Evolutionary conservation across 2,329 filamentous ascomycete genomes (phyloP).

Genomic region (Ambrosiella xylebori): DNA sequence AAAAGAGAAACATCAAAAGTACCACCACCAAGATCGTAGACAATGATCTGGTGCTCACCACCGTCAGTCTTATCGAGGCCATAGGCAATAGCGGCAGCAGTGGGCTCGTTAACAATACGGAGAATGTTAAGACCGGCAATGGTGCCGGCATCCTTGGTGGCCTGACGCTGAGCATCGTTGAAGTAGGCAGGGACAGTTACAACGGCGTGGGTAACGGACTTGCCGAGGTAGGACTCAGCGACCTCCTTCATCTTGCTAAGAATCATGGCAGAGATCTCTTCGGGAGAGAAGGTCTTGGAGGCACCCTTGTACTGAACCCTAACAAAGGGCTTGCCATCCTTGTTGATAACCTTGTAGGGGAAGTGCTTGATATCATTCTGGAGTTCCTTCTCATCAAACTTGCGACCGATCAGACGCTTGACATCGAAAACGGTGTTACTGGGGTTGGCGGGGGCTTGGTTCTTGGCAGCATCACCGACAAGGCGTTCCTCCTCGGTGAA

Average conservation of each 20-base stretch:
- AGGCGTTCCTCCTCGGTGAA: conserved; percentile 95
- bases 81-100: conserved; percentile 87
- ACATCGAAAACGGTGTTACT: conserved; percentile 61
- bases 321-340: conserved; percentile 78
- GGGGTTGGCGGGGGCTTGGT: conserved; percentile 74
- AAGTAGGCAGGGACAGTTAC: conserved; percentile 95
- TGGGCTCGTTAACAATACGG: conserved; percentile 92
- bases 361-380: conserved; percentile 96
- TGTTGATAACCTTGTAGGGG: conserved; percentile 84
- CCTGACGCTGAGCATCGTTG: conserved; percentile 95
- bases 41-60: conserved; percentile 72
- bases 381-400: conserved; percentile 68
- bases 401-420: conserved; percentile 76
- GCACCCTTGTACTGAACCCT: conserved; percentile 50
- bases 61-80: conserved; percentile 73
- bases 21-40: conserved; percentile 88
- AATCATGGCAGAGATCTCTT: conserved; percentile 69
- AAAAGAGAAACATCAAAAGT: conserved; percentile 90
- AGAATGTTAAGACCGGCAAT: conserved; percentile 91
- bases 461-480: conserved; percentile 94
- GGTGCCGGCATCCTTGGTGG: conserved; percentile 83
- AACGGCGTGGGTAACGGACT: conserved; percentile 73
- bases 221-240: conserved; percentile 61
- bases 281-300: conserved; percentile 59
- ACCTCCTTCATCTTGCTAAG: conserved; percentile 74